Conservation (phyloP, 176 grass and related monocot genomes). For the Eleusine coracana region DNA sequence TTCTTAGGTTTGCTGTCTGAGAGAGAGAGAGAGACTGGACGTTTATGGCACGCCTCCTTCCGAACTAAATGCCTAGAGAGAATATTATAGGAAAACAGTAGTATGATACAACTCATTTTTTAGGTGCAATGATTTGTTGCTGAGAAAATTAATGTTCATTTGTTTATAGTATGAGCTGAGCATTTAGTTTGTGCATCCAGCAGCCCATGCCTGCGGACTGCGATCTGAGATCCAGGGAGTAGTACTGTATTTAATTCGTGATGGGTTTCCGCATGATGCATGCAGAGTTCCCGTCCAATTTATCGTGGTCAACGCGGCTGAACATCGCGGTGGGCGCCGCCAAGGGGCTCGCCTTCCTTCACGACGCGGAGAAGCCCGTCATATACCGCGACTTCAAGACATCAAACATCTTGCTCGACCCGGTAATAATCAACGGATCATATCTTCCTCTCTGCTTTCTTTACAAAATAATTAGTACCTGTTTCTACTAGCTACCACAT, state of each 20-base stretch:
- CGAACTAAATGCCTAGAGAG: background rate
- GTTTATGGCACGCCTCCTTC: no score
- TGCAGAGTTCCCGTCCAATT: conserved; percentile 52
- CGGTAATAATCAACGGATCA: conserved; percentile 35
- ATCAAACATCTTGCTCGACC: conserved; percentile 76
- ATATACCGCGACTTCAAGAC: conserved; percentile 93
- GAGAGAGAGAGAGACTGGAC: no score
- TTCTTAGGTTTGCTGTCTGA: background rate
- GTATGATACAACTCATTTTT: background rate
- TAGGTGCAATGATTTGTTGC: background rate
- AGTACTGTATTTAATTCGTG: background rate
- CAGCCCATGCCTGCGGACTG: background rate
- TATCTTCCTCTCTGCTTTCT: background rate
- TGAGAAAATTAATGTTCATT: background rate
- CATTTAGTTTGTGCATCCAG: background rate
- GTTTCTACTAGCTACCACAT: background rate
- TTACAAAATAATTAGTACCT: background rate
- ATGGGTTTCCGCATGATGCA: background rate
- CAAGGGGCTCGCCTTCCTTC: conserved; percentile 81
- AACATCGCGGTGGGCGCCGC: conserved; percentile 81
- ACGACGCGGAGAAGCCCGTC: conserved; percentile 72
- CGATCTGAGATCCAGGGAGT: background rate
- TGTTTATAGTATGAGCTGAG: background rate
- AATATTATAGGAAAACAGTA: background rate
- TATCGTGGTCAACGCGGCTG: conserved; percentile 71